Base-by-base conservation (phyloP, 2,329 filamentous ascomycete genomes). In the Fusarium sacchari region DNA sequence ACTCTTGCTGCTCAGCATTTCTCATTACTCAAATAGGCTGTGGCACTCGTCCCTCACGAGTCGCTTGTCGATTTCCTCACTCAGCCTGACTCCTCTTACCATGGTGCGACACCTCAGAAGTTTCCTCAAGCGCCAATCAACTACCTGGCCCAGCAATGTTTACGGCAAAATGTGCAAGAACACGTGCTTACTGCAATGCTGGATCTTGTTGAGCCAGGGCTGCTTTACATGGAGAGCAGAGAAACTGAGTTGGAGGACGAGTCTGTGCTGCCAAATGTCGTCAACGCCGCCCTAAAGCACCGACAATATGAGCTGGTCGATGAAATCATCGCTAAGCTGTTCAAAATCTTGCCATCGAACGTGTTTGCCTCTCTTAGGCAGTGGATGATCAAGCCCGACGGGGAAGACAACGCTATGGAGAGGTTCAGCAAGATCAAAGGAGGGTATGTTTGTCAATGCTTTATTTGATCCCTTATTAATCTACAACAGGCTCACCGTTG, bases 11-110 rank as follows among this genome's bases (percentile, higher is more conserved):
- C 22, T 28, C 42, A 37, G 5, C n/a, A 36, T 42, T 12, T 15
- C 28, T 24, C 42, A 42, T 46, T 32, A n/a, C 43, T 28, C 10
- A 28, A 40, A 17, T 34, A 78, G 77, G 64, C 72, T 28, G 55
- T 78, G 8, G 64, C 44, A 24, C 67, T 78, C 15, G 72, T 74
- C 18, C 73, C 76, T 44, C 64, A 64, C 11, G 68, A 76, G n/a
- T 72, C 64, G 6, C n/a, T 78, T 9, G 5, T 32, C 20, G 44
- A 43, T 13, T 73, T 75, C 32, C 68, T 78, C 7, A n/a, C 39
- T 5, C 34, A 46, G 24, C 18, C n/a, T 26, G 42, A 26, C 24
- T 44, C 42, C 11, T 34, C 53, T 20, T 20, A n/a, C 18, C 6
- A 28, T 7, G 26, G 17, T 20, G 15, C 20, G 15, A 11, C 17